These are phyloP conservation scores for Citrus trifoliata DNA, from an alignment of 345 rosid species.

Conservation along the genomic window DNA sequence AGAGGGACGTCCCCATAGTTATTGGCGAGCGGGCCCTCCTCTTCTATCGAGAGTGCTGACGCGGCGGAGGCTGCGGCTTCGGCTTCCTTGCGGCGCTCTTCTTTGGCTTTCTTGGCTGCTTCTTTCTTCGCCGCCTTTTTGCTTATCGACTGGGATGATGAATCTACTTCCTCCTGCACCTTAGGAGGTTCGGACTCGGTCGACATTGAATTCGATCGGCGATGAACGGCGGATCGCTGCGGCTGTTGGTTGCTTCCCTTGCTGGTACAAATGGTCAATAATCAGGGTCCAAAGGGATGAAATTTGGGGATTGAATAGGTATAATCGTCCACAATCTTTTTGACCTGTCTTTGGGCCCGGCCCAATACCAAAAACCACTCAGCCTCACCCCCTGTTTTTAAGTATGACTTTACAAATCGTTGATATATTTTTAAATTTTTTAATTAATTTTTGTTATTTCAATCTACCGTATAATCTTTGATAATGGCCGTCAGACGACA, in stretches of 20 bases:
- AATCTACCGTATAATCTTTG: no score
- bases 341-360: neutral
- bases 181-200: neutral
- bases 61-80: constrained; percentile 35
- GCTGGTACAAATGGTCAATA: no score
- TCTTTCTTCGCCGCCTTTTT: constrained; percentile 88
- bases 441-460: no score
- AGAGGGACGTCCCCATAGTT: constrained; percentile 78
- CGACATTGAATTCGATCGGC: neutral
- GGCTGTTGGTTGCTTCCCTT: no score
- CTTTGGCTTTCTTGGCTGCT: constrained; percentile 74
- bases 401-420: no score
- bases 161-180: constrained; percentile 19
- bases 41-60: constrained; percentile 26
- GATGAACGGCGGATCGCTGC: no score
- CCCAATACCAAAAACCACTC: neutral
- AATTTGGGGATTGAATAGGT: no score
- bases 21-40: constrained; percentile 38
- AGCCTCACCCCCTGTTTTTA: no score
- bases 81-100: constrained; percentile 63
- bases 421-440: no score
- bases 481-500: no score
- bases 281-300: neutral
- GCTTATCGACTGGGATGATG: constrained; percentile 34
- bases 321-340: no score